These are phyloP conservation scores for Cytidiella melzeri DNA, from an alignment of 768 basidiomycete species.

Conservation along the genomic window DNA sequence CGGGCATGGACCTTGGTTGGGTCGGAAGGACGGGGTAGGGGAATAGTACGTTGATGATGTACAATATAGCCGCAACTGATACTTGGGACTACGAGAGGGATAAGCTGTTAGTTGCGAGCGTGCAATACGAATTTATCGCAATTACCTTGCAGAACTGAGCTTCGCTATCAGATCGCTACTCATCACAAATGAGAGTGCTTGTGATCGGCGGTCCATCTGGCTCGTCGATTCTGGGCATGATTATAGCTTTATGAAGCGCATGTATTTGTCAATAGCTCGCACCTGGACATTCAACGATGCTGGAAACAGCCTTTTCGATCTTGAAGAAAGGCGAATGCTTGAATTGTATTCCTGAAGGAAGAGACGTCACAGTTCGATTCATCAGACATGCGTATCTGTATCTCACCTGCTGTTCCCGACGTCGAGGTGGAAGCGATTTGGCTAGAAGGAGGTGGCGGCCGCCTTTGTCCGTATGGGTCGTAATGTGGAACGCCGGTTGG, in stretches of 20 bases:
- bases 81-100: constrained; percentile 43
- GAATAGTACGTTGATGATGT: constrained; percentile 76
- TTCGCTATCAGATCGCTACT: constrained; percentile 58
- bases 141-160: constrained; percentile 51
- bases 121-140: neutral
- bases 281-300: constrained; percentile 77
- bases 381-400: constrained; percentile 18
- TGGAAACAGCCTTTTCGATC: constrained; percentile 59
- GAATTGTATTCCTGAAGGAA: constrained; percentile 72
- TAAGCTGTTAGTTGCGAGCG: neutral
- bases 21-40: constrained; percentile 44
- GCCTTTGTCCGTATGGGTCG: constrained; percentile 56
- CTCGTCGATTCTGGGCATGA: constrained; percentile 59
- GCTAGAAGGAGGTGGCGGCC: constrained; percentile 26
- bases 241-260: neutral
- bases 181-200: constrained; percentile 56
- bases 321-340: constrained; percentile 76
- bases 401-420: constrained; percentile 28
- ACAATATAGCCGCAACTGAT: constrained; percentile 84
- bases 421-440: constrained; percentile 28
- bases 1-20: constrained; percentile 50
- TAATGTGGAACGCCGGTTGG: constrained; percentile 18
- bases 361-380: constrained; percentile 15
- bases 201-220: constrained; percentile 69
- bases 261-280: constrained; percentile 13